A percentile compares a stretch with the other conserved stretches of the same genome.
Evolutionary conservation across 352 stramenopile species (phyloP).

Genomic region (Globisporangium nodosum): DNA sequence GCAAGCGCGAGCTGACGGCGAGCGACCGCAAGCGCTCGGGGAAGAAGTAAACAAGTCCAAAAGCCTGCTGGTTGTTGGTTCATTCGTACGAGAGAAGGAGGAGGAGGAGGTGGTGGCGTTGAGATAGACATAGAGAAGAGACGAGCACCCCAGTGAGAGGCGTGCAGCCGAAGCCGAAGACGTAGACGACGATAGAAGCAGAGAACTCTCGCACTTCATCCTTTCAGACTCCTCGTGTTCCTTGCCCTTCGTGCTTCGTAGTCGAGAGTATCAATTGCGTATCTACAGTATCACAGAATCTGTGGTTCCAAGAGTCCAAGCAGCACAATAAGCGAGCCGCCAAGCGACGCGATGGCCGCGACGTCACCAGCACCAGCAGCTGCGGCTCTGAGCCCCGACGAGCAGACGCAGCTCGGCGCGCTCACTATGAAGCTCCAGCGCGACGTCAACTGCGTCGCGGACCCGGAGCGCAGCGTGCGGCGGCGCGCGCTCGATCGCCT

Average conservation of each 20-base stretch:
- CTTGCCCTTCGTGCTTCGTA: too few species aligned
- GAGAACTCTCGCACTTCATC: neutral
- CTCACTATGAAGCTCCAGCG: constrained; percentile 78
- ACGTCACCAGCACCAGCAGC: constrained; percentile 4
- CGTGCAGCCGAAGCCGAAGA: neutral
- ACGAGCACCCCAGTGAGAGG: neutral
- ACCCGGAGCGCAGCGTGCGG: constrained; percentile 63
- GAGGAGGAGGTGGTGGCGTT: neutral
- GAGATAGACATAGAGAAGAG: constrained; percentile 2
- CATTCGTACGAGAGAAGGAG: neutral
- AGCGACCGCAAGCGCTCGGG: constrained; percentile 51
- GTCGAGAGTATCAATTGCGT: too few species aligned
- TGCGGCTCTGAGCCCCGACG: constrained; percentile 39
- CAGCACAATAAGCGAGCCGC: too few species aligned
- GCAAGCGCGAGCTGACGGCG: constrained; percentile 63
- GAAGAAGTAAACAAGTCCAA: constrained; percentile 45
- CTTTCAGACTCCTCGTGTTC: neutral
- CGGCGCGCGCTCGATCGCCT: constrained; percentile 73
- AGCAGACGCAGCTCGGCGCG: constrained; percentile 49
- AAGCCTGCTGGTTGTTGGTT: neutral
- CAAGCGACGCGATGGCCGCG: neutral
- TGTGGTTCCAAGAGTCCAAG: too few species aligned
- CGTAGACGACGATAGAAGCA: neutral
- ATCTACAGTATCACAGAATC: too few species aligned
- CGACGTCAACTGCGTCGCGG: constrained; percentile 75